Evolutionary conservation across 352 stramenopile species (phyloP), one percentile per base, ranked within the genome.

Genomic region (Phytopythium helicoides): DNA sequence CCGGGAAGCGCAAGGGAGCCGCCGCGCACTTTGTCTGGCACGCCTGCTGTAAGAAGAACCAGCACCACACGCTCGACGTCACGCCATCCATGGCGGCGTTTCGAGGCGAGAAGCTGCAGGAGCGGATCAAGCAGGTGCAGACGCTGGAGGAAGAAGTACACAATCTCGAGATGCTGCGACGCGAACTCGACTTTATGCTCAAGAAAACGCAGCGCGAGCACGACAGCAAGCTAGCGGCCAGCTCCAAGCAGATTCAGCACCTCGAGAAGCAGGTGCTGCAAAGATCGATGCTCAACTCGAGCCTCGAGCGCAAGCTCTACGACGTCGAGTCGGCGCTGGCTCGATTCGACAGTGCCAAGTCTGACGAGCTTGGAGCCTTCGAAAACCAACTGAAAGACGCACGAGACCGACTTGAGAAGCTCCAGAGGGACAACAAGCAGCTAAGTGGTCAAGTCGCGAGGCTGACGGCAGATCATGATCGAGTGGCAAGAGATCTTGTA

Each of bases 21-120:
- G 8, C 51, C 6, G 23, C 26, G n/a, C 82, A 92, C 52, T 87
- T 86, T 50, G 72, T 84, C 28, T 94, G 84, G 84, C 84, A 94
- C 44, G 68, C 76, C 6, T 94, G 84, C 58, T 94, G 84, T 50
- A 90, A 85, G 63, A 89, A 89, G 62, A 91, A 81, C 51, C 64
- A 62, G n/a, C 69, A 60, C 5, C 77, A 90, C 41, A 58, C 73
- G 6, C 52, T 86, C 31, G 84, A 94, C 55, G 33, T 92, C 39
- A 73, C 74, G 15, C 84, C 84, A 1, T 94, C 84, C 6, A 88
- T 94, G 51, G 46, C 72, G 22, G 54, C 84, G 2, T 86, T 94
- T 52, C 73, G 84, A 18, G 84, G 81, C 0, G 84, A 94, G 41
- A 89, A 85, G 47, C 54, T 94, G 4, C 77, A 88, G 33, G 75